Conservation (phyloP, 2,329 filamentous ascomycete genomes). For the Pseudovirgaria hyperparasitica region DNA sequence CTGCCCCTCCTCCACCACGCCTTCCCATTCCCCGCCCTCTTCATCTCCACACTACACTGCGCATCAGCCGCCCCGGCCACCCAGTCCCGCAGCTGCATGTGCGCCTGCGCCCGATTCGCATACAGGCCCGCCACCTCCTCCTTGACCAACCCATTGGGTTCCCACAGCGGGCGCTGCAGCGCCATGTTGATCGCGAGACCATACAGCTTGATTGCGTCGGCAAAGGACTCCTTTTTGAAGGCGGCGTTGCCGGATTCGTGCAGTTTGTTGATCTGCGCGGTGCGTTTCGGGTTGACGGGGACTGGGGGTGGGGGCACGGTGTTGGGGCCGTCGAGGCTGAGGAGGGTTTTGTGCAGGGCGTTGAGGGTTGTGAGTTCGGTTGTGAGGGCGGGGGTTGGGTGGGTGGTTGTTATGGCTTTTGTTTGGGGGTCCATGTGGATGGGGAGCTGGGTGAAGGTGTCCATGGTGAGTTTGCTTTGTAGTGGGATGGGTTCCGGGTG, state of each 20-base stretch:
- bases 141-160: conserved; percentile 67
- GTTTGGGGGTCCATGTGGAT: conserved; percentile 69
- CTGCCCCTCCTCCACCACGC: conserved; percentile 83
- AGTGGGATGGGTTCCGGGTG: too few species aligned
- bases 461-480: too few species aligned
- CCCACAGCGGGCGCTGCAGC: conserved; percentile 68
- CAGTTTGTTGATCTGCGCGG: conserved; percentile 76
- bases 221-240: conserved; percentile 64
- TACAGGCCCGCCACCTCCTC: conserved; percentile 75
- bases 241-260: conserved; percentile 75
- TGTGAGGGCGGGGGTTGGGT: conserved; percentile 23
- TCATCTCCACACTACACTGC: conserved; percentile 76
- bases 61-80: conserved; percentile 79
- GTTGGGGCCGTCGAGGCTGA: conserved; percentile 50
- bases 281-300: conserved; percentile 86
- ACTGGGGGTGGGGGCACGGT: conserved; percentile 71
- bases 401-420: conserved; percentile 51
- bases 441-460: conserved; percentile 72
- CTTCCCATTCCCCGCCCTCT: conserved; percentile 79
- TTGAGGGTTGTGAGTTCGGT: conserved; percentile 58
- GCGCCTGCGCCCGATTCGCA: conserved; percentile 78
- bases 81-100: conserved; percentile 75
- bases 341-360: conserved; percentile 60
- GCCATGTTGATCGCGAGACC: conserved; percentile 85
- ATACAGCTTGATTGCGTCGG: conserved; percentile 71